Evolutionary conservation across 1,139 yeast genomes (phyloP).

Genomic region (Taphrina flavorubra): DNA sequence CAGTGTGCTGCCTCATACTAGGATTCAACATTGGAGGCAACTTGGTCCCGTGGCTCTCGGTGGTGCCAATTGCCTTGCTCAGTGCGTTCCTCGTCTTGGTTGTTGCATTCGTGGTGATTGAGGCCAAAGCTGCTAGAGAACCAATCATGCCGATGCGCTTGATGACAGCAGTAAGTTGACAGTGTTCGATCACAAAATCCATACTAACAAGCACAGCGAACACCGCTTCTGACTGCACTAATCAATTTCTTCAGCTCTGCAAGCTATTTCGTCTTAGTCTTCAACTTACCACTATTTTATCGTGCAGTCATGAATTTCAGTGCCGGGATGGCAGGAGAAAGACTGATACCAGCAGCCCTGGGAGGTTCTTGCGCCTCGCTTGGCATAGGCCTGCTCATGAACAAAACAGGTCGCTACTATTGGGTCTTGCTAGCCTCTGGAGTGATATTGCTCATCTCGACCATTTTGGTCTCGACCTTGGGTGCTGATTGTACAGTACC

Average conservation of each 20-base stretch:
- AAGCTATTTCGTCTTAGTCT: conserved; percentile 62
- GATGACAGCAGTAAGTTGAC: conserved; percentile 37
- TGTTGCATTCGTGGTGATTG: conserved; percentile 58
- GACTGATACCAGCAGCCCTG: conserved; percentile 46
- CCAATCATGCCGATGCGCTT: conserved; percentile 58
- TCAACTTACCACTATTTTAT: conserved; percentile 59
- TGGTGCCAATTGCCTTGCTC: conserved; percentile 52
- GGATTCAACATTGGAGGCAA: conserved; percentile 74
- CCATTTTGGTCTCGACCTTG: conserved; percentile 43
- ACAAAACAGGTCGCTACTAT: conserved; percentile 66
- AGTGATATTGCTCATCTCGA: conserved; percentile 37
- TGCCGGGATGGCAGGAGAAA: conserved; percentile 46
- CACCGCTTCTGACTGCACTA: conserved; percentile 32
- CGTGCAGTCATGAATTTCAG: conserved; percentile 46
- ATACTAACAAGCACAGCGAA: conserved; percentile 22
- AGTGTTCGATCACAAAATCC: too few species aligned
- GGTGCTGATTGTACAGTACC: conserved; percentile 42
- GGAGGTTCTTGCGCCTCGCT: conserved; percentile 46
- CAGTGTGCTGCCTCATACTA: conserved; percentile 63
- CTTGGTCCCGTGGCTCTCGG: conserved; percentile 56
- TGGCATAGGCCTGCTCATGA: conserved; percentile 49
- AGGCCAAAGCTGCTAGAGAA: conserved; percentile 62
- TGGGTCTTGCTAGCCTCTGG: conserved; percentile 18
- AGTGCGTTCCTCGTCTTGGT: conserved; percentile 49
- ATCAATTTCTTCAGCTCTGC: conserved; percentile 69